These are phyloP conservation scores for Pelargonium australe DNA, from an alignment of 441 rosid species.

Conservation along the genomic window DNA sequence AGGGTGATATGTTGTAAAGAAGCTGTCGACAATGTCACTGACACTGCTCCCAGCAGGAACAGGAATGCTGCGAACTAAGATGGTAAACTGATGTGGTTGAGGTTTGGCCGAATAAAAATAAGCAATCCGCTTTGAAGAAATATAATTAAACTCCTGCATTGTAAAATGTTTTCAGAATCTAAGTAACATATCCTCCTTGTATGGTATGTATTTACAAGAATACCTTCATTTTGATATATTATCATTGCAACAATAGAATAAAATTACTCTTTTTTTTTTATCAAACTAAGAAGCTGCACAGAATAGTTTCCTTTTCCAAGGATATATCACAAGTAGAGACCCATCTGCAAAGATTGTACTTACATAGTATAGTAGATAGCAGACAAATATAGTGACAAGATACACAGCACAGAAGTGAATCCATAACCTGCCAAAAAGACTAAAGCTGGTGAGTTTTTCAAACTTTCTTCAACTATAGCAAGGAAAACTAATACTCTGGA, in stretches of 20 bases:
- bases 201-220: constrained; percentile 10
- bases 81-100: constrained; percentile 88
- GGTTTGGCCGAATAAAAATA: constrained; percentile 74
- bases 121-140: constrained; percentile 68
- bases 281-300: constrained; percentile 3
- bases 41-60: constrained; percentile 60
- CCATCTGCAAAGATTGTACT: constrained; percentile 25
- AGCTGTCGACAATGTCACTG: constrained; percentile 68
- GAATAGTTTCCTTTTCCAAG: constrained; percentile 4
- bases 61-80: constrained; percentile 78
- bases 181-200: constrained; percentile 8
- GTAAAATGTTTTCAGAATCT: constrained; percentile 20
- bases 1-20: constrained; percentile 64
- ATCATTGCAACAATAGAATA: not conserved
- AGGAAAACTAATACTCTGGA: constrained; percentile 1
- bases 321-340: not conserved
- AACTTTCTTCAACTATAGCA: constrained; percentile 2
- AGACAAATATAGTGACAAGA: constrained; percentile 60
- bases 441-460: constrained; percentile 19
- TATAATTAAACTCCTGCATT: constrained; percentile 71
- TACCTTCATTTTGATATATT: constrained; percentile 7
- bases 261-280: constrained; percentile 2
- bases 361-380: constrained; percentile 74
- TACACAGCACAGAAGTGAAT: constrained; percentile 81
- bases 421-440: constrained; percentile 71